Evolutionary conservation across 106 monocot species (phyloP), one percentile per base, ranked within the genome.

Genomic region (Platanthera guangdongensis): DNA sequence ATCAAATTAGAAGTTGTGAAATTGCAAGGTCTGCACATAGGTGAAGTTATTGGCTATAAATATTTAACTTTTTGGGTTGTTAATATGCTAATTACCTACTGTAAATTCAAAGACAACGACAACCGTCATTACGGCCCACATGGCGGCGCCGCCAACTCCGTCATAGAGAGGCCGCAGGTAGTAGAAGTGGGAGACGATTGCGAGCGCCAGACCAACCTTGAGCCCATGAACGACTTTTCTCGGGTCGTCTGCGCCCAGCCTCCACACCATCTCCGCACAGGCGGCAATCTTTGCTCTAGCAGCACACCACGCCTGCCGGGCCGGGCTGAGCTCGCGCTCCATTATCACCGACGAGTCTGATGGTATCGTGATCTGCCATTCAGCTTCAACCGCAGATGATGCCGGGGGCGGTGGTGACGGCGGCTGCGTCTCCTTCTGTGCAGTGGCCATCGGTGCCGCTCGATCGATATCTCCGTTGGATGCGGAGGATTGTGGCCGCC

Each of bases 81-180:
- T 70, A 45, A 8, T 39, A 50, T 25, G 67, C 82, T 53, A 25
- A 25, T 25, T 77, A 92, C 91, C 91, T 7, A 87, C 86, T 45
- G 82, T 78, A 69, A 75, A 86, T 28, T 92, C 92, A 14, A 89
- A 88, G n/a, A 89, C 54, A 5, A 84, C 84, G 4, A 88, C 92
- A 3, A 86, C 88, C 0, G 88, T 92, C 82, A 92, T 84, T 5
- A 92, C 78, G 5, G 92, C 92, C 88, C 88, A 86, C 86, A 92
- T 84, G 11, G 92, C 84, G 7, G 78, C 15, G 3, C 82, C 83
- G 5, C 88, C 88, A 8, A 92, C 82, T 5, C 92, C 92, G 7
- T 84, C 82, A 19, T 92, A 92, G 74, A 92, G 62, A 4, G 92
- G 88, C 50, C 81, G 80, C 1, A 77, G 80, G 74, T 86, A 92